A percentile compares a stretch with the other conserved stretches of the same genome.
These are phyloP conservation scores for Sugiyamaella qingdaonensis DNA, from an alignment of 805 yeast species.

Conservation along the genomic window DNA sequence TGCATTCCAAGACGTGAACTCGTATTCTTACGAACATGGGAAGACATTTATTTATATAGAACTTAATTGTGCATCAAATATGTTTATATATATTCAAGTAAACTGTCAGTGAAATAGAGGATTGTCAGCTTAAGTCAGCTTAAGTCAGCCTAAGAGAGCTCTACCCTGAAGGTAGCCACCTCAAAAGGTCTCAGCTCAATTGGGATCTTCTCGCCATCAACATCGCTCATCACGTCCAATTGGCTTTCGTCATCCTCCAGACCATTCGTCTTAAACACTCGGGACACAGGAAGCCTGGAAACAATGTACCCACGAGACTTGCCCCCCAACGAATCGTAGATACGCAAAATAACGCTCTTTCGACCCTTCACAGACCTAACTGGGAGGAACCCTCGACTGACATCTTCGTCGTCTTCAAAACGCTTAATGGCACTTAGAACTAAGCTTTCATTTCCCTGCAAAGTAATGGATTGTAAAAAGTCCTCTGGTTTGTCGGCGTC, in stretches of 20 bases:
- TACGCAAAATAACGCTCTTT: conserved; percentile 60
- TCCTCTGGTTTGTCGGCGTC: conserved; percentile 16
- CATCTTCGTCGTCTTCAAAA: conserved; percentile 72
- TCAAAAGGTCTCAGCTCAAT: conserved; percentile 71
- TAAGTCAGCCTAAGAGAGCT: conserved; percentile 16
- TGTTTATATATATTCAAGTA: not conserved
- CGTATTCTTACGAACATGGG: not conserved
- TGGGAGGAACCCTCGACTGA: conserved; percentile 37
- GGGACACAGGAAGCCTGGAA: conserved; percentile 41
- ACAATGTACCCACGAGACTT: conserved; percentile 42
- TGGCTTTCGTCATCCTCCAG: conserved; percentile 39
- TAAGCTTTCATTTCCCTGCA: conserved; percentile 53
- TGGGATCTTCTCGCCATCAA: conserved; percentile 33
- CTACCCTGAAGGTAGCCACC: conserved; percentile 58
- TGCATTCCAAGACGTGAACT: too few species aligned
- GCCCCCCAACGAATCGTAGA: conserved; percentile 90
- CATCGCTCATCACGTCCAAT: conserved; percentile 27
- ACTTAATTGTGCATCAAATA: not conserved
- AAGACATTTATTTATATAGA: not conserved
- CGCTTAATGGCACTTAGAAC: conserved; percentile 77
- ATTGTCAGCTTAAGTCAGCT: too few species aligned
- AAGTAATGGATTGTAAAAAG: conserved; percentile 31
- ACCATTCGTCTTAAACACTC: conserved; percentile 46
- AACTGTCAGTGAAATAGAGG: not conserved
- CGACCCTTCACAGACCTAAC: conserved; percentile 40